Evolutionary conservation across 805 yeast species (phyloP).

Genomic region (Saccharomycopsis fodiens): DNA sequence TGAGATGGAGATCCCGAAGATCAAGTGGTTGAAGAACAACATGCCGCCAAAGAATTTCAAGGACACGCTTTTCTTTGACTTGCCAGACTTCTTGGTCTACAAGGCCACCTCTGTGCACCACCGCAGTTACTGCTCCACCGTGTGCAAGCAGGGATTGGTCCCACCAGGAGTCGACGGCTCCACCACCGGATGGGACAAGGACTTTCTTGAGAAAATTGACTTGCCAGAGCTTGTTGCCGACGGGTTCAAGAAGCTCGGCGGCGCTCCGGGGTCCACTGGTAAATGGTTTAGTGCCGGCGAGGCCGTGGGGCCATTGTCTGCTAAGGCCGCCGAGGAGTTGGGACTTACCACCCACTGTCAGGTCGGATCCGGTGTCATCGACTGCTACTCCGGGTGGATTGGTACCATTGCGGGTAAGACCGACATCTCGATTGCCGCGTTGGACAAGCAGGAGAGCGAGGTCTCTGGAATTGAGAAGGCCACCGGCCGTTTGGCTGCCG

Average conservation of each 20-base stretch:
- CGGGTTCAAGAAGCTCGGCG: constrained; percentile 76
- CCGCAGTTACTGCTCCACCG: constrained; percentile 82
- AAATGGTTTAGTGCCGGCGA: constrained; percentile 83
- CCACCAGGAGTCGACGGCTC: constrained; percentile 90
- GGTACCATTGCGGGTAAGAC: constrained; percentile 95
- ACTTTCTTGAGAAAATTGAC: constrained; percentile 61
- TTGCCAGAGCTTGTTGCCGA: constrained; percentile 72
- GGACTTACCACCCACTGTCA: constrained; percentile 75
- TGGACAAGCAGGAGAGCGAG: constrained; percentile 41
- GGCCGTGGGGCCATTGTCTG: constrained; percentile 64
- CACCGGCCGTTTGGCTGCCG: constrained; percentile 88
- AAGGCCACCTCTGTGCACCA: constrained; percentile 85
- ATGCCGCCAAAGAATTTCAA: constrained; percentile 54
- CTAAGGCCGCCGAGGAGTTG: constrained; percentile 65
- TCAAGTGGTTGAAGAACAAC: constrained; percentile 89
- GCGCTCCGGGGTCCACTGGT: constrained; percentile 68
- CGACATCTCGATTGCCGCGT: constrained; percentile 45
- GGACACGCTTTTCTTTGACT: constrained; percentile 75
- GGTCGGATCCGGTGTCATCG: constrained; percentile 95
- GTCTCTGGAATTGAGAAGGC: constrained; percentile 44
- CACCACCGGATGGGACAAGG: constrained; percentile 80
- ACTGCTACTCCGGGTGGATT: constrained; percentile 98
- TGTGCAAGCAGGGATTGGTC: constrained; percentile 91
- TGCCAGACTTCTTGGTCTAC: constrained; percentile 87
- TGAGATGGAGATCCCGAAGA: constrained; percentile 97